Evolutionary conservation across 768 basidiomycete species (phyloP).

Genomic region (Rhizopogon vesiculosus): DNA sequence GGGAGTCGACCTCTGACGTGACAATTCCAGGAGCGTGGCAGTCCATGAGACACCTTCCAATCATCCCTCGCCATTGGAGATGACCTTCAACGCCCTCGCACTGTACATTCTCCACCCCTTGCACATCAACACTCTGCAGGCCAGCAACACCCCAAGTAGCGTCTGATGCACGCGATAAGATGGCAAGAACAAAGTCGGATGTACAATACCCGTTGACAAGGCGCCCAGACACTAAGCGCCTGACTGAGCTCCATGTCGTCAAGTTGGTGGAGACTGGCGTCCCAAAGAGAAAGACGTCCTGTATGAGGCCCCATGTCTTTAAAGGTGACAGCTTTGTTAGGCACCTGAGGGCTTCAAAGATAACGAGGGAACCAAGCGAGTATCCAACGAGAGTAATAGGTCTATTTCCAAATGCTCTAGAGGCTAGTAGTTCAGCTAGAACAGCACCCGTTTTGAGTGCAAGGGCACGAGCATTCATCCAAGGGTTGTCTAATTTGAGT

Average conservation of each 20-base stretch:
- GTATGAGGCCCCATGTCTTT: slow-evolving; percentile 41
- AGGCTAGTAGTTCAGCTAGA: slow-evolving; percentile 43
- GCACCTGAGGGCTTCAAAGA: slow-evolving; percentile 49
- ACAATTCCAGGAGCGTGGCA: slow-evolving; percentile 37
- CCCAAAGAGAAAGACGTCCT: slow-evolving; percentile 55
- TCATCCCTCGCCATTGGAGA: slow-evolving; percentile 43
- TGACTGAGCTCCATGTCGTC: slow-evolving; percentile 39
- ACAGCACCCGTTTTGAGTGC: slow-evolving; percentile 51
- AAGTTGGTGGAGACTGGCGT: slow-evolving; percentile 39
- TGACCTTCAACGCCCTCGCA: slow-evolving; percentile 47
- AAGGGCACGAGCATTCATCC: slow-evolving; percentile 51
- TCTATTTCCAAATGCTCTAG: slow-evolving; percentile 48
- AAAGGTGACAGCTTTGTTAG: slow-evolving; percentile 40
- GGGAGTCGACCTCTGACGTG: slow-evolving; percentile 29
- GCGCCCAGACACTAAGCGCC: slow-evolving; percentile 46
- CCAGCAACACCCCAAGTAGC: slow-evolving; percentile 50
- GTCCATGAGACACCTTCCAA: slow-evolving; percentile 39
- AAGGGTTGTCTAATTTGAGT: slow-evolving; percentile 45
- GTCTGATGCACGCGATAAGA: slow-evolving; percentile 43
- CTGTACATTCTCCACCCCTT: slow-evolving; percentile 49
- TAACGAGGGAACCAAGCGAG: slow-evolving; percentile 51
- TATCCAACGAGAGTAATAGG: slow-evolving; percentile 54
- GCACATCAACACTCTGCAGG: slow-evolving; percentile 39
- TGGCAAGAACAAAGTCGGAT: slow-evolving; percentile 51
- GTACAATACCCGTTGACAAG: slow-evolving; percentile 50